These are phyloP conservation scores for Yarrowia yakushimensis DNA, from an alignment of 805 yeast genomes.

Conservation along the genomic window DNA sequence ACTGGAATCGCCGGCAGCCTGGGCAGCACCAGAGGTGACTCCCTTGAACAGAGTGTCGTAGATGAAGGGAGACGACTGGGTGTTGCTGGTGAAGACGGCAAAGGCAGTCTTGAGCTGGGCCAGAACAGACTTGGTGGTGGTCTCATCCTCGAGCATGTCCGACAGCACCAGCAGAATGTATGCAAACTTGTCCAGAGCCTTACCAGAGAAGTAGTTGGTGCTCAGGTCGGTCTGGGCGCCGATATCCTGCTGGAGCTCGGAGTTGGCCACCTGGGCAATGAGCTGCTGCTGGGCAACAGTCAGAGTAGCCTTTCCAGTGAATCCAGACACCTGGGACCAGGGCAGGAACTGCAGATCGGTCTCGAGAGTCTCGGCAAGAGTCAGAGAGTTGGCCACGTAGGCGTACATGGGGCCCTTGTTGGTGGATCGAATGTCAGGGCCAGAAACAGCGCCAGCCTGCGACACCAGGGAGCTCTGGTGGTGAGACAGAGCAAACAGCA, in stretches of 20 bases:
- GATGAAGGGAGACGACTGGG: constrained; percentile 66
- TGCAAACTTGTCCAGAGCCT: constrained; percentile 84
- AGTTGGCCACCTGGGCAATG: constrained; percentile 48
- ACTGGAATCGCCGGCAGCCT: constrained; percentile 39
- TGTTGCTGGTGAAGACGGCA: constrained; percentile 62
- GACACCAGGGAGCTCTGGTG: constrained; percentile 40
- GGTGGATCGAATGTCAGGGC: constrained; percentile 40
- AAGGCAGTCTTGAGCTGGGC: constrained; percentile 64
- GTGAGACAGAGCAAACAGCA: constrained; percentile 68
- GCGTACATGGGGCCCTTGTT: constrained; percentile 45
- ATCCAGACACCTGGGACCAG: constrained; percentile 45
- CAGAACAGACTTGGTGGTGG: constrained; percentile 50
- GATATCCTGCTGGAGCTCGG: constrained; percentile 56
- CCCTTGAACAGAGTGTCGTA: constrained; percentile 67
- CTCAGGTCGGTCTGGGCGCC: constrained; percentile 59
- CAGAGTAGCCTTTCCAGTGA: constrained; percentile 29
- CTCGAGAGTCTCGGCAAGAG: constrained; percentile 42
- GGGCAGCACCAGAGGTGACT: constrained; percentile 38
- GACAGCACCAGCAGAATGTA: constrained; percentile 61
- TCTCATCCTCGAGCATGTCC: constrained; percentile 37
- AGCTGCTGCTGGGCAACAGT: constrained; percentile 41
- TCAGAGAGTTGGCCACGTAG: constrained; percentile 36
- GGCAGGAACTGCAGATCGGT: constrained; percentile 52
- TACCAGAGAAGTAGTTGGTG: constrained; percentile 90
- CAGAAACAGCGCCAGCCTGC: constrained; percentile 30